Evolutionary conservation across 1,139 yeast species (phyloP).

Genomic region (Taphrina pruni): DNA sequence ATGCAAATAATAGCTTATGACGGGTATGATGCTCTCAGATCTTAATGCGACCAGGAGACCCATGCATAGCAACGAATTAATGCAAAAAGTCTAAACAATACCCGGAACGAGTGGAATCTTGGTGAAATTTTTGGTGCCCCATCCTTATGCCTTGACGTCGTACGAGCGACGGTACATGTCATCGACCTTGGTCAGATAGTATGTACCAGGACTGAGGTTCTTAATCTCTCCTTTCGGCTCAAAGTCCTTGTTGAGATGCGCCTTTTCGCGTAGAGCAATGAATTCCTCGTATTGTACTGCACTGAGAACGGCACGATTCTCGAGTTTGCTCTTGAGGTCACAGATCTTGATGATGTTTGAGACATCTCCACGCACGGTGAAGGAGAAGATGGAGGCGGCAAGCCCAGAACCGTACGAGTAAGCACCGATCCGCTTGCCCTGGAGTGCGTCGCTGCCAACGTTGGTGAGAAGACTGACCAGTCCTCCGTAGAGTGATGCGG

Average conservation of each 20-base stretch:
- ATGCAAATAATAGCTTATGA: too few relatives aligned
- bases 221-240: slow-evolving; percentile 81
- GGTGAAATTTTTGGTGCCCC: neutral
- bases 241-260: slow-evolving; percentile 79
- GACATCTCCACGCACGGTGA: slow-evolving; percentile 80
- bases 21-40: too few relatives aligned
- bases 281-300: slow-evolving; percentile 86
- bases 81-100: neutral
- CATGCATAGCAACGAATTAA: neutral
- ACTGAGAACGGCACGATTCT: slow-evolving; percentile 66
- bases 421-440: slow-evolving; percentile 76
- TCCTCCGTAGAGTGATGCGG: slow-evolving; percentile 91
- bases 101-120: neutral
- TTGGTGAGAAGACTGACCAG: slow-evolving; percentile 78
- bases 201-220: slow-evolving; percentile 72
- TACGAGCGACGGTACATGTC: slow-evolving; percentile 70
- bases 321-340: slow-evolving; percentile 72
- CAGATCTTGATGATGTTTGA: slow-evolving; percentile 68
- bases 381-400: slow-evolving; percentile 87
- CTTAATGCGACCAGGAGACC: neutral
- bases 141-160: slow-evolving; percentile 25
- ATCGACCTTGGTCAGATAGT: slow-evolving; percentile 82
- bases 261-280: slow-evolving; percentile 82
- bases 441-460: slow-evolving; percentile 71
- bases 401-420: slow-evolving; percentile 99